Conservation (phyloP, 331 rosid species). For the Rhamnella rubrinervis region DNA sequence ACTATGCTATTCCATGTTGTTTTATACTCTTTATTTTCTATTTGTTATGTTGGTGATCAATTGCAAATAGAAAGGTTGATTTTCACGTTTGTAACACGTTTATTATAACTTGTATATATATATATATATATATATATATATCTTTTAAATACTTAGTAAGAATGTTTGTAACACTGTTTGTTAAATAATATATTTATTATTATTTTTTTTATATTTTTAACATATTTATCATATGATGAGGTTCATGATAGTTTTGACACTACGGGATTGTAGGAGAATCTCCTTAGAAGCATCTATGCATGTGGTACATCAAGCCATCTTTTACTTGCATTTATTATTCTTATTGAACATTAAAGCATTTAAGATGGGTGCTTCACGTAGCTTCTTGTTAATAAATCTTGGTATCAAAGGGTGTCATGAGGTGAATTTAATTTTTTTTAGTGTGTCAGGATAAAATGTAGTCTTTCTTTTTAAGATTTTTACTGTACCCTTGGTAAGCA, state of each 20-base stretch:
- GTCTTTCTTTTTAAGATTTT: not conserved
- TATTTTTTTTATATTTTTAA: too few relatives aligned
- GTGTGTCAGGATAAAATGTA: not conserved
- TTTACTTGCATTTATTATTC: not conserved
- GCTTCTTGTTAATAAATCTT: not conserved
- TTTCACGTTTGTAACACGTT: too few relatives aligned
- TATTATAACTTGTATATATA: too few relatives aligned
- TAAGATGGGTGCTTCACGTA: not conserved
- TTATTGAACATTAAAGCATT: not conserved
- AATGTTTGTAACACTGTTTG: too few relatives aligned
- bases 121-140: too few relatives aligned
- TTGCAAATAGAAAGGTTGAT: too few relatives aligned
- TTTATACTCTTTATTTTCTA: too few relatives aligned
- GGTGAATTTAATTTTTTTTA: not conserved
- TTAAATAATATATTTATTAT: too few relatives aligned
- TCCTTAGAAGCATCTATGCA: constrained; percentile 75
- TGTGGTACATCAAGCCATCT: constrained; percentile 42
- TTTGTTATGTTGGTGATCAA: too few relatives aligned
- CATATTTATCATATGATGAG: constrained; percentile 80
- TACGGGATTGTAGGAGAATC: constrained; percentile 82
- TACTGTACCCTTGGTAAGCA: too few relatives aligned
- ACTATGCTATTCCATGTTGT: too few relatives aligned
- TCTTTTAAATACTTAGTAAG: too few relatives aligned
- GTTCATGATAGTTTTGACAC: constrained; percentile 63
- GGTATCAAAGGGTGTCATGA: not conserved